Evolutionary conservation across 2,329 filamentous ascomycete species (phyloP).

Genomic region (Phialophora chinensis): DNA sequence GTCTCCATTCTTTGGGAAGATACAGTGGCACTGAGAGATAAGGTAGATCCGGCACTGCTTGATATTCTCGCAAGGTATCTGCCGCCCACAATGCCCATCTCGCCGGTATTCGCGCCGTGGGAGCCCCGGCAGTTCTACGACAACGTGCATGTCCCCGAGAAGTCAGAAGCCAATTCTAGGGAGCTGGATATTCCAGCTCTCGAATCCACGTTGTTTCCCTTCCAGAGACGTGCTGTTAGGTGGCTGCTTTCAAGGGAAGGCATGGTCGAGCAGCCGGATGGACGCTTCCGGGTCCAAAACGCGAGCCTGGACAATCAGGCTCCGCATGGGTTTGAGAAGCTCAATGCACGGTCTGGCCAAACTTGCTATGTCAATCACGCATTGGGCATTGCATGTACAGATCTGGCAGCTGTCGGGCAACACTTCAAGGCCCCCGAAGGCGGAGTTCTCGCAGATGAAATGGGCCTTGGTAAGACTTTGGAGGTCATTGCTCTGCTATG

Average conservation of each 20-base stretch:
- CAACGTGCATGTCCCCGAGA: constrained; percentile 53
- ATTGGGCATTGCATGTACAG: constrained; percentile 48
- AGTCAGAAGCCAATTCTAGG: constrained; percentile 43
- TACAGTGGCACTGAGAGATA: constrained; percentile 22
- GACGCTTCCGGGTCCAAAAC: constrained; percentile 38
- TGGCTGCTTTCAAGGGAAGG: constrained; percentile 56
- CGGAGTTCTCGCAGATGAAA: constrained; percentile 58
- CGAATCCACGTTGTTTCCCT: constrained; percentile 53
- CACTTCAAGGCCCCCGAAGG: constrained; percentile 46
- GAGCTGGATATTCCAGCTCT: constrained; percentile 46
- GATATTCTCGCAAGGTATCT: constrained; percentile 27
- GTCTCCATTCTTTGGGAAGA: constrained; percentile 32
- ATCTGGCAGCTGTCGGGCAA: constrained; percentile 44
- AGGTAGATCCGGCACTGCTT: constrained; percentile 27
- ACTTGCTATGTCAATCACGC: constrained; percentile 51
- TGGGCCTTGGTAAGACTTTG: constrained; percentile 59
- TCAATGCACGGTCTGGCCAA: constrained; percentile 48
- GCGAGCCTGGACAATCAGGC: constrained; percentile 16
- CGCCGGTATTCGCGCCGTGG: constrained; percentile 31
- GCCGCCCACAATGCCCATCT: neutral
- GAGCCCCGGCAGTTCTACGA: constrained; percentile 53
- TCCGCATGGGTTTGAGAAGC: constrained; percentile 48
- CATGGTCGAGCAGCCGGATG: constrained; percentile 44
- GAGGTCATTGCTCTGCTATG: constrained; percentile 56
- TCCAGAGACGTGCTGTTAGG: constrained; percentile 54